phyloP scores from a whole-genome alignment of 306 rosid species.

The Arachis hypogaea region DNA sequence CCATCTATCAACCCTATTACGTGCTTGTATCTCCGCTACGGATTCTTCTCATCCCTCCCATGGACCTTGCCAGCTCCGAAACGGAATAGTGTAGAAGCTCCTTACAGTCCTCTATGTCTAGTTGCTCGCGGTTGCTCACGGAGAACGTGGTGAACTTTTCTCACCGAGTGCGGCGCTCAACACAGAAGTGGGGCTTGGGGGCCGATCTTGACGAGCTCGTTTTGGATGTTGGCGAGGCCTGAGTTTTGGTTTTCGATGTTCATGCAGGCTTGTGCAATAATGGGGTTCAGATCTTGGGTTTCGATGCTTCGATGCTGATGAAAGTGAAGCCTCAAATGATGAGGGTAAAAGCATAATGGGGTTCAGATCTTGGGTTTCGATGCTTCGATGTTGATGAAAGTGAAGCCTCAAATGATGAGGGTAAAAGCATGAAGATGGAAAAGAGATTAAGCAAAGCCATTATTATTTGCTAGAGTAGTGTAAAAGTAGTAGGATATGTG shows the following conservation, averaged over 20 bases:
- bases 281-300: too few species aligned
- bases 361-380: conserved; percentile 49
- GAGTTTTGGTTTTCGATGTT: conserved; percentile 56
- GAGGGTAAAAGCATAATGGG: conserved; percentile 24
- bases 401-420: too few species aligned
- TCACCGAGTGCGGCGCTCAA: conserved; percentile 69
- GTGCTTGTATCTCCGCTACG: conserved; percentile 31
- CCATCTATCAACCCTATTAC: conserved; percentile 21
- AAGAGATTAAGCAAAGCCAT: neutral
- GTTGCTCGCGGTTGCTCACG: conserved; percentile 66
- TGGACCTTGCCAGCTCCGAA: conserved; percentile 84
- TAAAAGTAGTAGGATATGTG: conserved; percentile 21
- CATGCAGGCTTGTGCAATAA: conserved; percentile 51
- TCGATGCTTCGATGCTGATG: too few species aligned
- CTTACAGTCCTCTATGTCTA: conserved; percentile 85
- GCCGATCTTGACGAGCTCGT: conserved; percentile 52
- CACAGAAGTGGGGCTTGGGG: conserved; percentile 53
- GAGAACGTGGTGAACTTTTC: conserved; percentile 69
- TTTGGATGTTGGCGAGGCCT: conserved; percentile 63
- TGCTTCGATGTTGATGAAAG: conserved; percentile 32
- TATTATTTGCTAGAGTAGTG: conserved; percentile 42
- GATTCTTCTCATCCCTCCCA: conserved; percentile 56
- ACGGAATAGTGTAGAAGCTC: conserved; percentile 90
- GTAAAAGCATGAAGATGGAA: too few species aligned
- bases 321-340: conserved; percentile 32